These are phyloP conservation scores for Saccharum hybrid DNA, from an alignment of 202 grass and related monocot genomes.

Conservation along the genomic window DNA sequence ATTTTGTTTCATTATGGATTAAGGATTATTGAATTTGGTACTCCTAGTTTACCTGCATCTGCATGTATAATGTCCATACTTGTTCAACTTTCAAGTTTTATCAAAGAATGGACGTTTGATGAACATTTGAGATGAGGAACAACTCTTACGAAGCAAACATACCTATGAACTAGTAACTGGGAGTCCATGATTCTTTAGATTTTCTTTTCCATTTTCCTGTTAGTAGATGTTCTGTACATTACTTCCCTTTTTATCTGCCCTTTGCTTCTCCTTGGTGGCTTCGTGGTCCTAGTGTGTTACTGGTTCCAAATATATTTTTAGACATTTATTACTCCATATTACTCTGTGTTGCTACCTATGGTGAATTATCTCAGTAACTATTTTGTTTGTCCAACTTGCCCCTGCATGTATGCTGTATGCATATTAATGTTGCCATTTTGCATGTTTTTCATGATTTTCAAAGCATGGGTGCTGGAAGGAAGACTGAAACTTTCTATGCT, in stretches of 20 bases:
- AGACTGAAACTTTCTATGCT: conserved; percentile 39
- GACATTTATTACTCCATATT: background rate
- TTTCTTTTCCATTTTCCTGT: background rate
- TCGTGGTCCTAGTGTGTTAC: background rate
- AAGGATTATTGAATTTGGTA: background rate
- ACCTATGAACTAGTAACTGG: conserved; percentile 5
- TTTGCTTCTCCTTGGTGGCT: background rate
- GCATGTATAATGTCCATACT: background rate
- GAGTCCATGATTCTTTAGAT: background rate
- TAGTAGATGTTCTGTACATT: background rate
- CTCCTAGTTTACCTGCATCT: conserved; percentile 22
- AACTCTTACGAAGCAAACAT: background rate
- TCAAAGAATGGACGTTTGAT: background rate
- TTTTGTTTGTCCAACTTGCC: background rate
- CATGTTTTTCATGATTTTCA: conserved; percentile 14
- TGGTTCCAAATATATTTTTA: background rate
- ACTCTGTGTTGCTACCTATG: conserved; percentile 19
- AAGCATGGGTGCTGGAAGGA: conserved; percentile 70
- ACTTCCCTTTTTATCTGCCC: background rate
- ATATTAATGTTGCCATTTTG: conserved; percentile 42
- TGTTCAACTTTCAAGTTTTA: background rate
- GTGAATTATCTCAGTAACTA: conserved; percentile 9
- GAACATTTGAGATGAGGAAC: background rate
- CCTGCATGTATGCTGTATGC: background rate
- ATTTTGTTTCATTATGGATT: background rate